phyloP scores from a whole-genome alignment of 169 alveolate genomes.

The Plasmodium blacklocki region DNA sequence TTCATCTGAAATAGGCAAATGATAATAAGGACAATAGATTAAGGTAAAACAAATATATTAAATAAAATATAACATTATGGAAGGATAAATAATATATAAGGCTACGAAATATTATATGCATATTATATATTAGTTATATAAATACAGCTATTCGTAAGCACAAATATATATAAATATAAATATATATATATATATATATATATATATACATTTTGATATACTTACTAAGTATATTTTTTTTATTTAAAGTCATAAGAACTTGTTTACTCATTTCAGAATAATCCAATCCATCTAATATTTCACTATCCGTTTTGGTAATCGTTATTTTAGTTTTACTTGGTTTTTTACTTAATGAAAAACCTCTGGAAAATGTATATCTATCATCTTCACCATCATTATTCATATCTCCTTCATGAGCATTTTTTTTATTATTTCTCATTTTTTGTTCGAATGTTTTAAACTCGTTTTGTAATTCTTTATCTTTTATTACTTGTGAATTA shows the following conservation, averaged over 20 bases:
- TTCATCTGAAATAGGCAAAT: conserved; percentile 7
- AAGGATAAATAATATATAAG: neutral
- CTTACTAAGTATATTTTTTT: conserved; percentile 42
- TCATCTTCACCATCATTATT: conserved; percentile 13
- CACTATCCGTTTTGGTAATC: conserved; percentile 12
- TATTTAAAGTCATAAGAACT: neutral
- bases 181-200: too few species aligned
- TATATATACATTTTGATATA: neutral
- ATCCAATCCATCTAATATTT: neutral
- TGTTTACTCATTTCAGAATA: neutral
- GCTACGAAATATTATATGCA: too few species aligned
- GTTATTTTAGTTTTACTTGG: conserved; percentile 4
- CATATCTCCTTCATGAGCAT: neutral
- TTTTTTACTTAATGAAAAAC: conserved; percentile 38
- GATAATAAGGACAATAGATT: neutral
- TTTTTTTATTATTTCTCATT: conserved; percentile 21
- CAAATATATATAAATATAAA: too few species aligned
- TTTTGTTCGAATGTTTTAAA: conserved; percentile 30
- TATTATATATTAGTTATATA: neutral
- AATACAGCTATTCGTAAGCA: too few species aligned
- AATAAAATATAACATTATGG: neutral
- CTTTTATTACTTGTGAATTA: conserved; percentile 24
- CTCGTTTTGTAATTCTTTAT: conserved; percentile 33
- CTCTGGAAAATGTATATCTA: neutral
- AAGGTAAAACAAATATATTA: neutral